Percentiles rank a stretch among this genome's conserved stretches.
Conservation (phyloP, 257 asterid species). For the Penstemon eatonii region DNA sequence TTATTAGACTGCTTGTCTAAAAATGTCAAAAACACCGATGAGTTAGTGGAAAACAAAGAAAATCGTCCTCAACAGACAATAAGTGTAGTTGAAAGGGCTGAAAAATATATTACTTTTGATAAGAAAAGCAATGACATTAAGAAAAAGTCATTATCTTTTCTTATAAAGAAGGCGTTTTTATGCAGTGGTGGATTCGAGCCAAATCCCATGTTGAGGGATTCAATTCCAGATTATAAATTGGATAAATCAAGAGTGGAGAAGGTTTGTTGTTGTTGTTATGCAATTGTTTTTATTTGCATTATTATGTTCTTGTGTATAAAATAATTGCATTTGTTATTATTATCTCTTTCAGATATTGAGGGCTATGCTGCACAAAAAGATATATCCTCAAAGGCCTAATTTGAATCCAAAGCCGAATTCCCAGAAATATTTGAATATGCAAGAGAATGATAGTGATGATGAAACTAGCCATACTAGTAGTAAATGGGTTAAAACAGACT, state of each 20-base stretch:
- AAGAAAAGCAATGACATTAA: slow-evolving; percentile 35
- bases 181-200: slow-evolving; percentile 43
- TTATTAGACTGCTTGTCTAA: slow-evolving; percentile 36
- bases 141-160: slow-evolving; percentile 49
- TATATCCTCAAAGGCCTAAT: slow-evolving; percentile 51
- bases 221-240: slow-evolving; percentile 42
- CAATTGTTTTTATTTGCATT: too few relatives aligned
- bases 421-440: slow-evolving; percentile 44
- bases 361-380: slow-evolving; percentile 59
- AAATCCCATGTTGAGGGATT: slow-evolving; percentile 40
- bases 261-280: slow-evolving; percentile 33
- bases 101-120: slow-evolving; percentile 29
- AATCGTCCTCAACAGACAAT: slow-evolving; percentile 22
- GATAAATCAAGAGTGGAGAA: slow-evolving; percentile 62
- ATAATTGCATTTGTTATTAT: too few relatives aligned
- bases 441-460: slow-evolving; percentile 32
- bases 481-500: slow-evolving; percentile 84
- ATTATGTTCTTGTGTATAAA: too few relatives aligned
- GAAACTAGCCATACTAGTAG: slow-evolving; percentile 34
- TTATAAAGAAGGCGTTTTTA: slow-evolving; percentile 54
- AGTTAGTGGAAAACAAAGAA: slow-evolving; percentile 23
- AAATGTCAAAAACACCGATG: slow-evolving; percentile 22
- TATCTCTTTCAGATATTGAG: slow-evolving; percentile 53
- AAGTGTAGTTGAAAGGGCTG: slow-evolving; percentile 33
- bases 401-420: slow-evolving; percentile 27